Evolutionary conservation across 164 flowering plant species (phyloP).

Genomic region (Dillenia suffruticosa): DNA sequence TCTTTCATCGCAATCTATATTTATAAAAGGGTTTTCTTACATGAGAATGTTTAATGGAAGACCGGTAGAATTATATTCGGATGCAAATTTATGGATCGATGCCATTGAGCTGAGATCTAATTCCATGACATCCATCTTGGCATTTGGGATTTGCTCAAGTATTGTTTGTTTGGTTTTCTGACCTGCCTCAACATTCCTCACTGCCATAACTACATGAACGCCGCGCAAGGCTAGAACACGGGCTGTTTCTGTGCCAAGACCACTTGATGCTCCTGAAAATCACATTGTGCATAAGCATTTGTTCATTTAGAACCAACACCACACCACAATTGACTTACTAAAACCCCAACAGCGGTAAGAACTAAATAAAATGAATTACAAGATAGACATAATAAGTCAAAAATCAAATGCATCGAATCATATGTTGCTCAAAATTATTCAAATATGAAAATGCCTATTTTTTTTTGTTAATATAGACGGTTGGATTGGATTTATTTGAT

Average conservation of each 20-base stretch:
- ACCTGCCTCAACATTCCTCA: conserved; percentile 39
- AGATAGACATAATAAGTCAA: no score
- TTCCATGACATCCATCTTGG: conserved; percentile 38
- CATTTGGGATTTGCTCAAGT: conserved; percentile 28
- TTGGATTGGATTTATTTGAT: no score
- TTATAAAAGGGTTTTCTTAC: conserved; percentile 17
- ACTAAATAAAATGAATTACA: no score
- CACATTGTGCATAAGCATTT: no score
- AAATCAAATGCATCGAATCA: no score
- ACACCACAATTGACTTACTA: no score
- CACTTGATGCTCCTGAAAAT: conserved; percentile 45
- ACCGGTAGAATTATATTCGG: conserved; percentile 29
- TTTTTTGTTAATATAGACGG: no score
- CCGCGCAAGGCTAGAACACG: conserved; percentile 49
- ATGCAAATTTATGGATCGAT: conserved; percentile 43
- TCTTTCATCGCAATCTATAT: no score
- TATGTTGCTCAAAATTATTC: no score
- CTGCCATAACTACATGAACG: conserved; percentile 44
- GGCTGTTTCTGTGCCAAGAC: conserved; percentile 47
- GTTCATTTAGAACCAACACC: no score
- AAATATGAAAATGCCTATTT: no score
- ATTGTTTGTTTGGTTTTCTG: conserved; percentile 29
- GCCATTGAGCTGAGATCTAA: conserved; percentile 47
- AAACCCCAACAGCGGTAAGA: no score
- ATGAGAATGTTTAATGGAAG: conserved; percentile 45